Percentiles rank a stretch among this genome's conserved stretches.
phyloP scores from a whole-genome alignment of 371 early-diverging fungal genomes.

The Mucor velutinosus region DNA sequence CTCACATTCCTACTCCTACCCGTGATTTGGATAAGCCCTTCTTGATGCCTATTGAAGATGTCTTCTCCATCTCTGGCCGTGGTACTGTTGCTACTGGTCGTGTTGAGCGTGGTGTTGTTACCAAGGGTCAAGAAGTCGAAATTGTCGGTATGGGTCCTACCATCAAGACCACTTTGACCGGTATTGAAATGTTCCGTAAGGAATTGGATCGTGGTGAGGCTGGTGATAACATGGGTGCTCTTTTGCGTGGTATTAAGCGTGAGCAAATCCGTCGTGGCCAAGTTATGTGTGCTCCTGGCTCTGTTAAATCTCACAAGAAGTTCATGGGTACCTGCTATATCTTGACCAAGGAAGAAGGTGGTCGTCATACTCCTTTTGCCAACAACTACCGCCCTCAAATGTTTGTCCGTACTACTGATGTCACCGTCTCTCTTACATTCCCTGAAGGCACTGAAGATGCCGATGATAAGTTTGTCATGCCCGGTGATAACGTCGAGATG shows the following conservation, averaged over 20 bases:
- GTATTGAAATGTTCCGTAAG: conserved; percentile 99
- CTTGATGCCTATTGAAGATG: conserved; percentile 98
- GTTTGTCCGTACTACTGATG: conserved; percentile 94
- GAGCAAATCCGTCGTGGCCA: conserved; percentile 96
- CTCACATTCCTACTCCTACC: conserved; percentile 90
- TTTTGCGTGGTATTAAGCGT: conserved; percentile 96
- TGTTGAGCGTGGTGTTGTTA: conserved; percentile 95
- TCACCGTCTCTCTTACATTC: conserved; percentile 88
- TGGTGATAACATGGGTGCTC: conserved; percentile 97
- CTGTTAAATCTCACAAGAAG: conserved; percentile 91
- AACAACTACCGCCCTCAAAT: conserved; percentile 97
- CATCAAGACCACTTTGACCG: conserved; percentile 91
- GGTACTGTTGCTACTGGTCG: conserved; percentile 98
- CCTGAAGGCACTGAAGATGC: conserved; percentile 81
- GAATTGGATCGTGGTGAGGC: conserved; percentile 97
- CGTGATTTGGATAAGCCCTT: conserved; percentile 98
- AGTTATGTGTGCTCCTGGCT: conserved; percentile 90
- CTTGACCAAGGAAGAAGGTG: conserved; percentile 98
- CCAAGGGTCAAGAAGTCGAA: conserved; percentile 95
- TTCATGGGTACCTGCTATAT: conserved; percentile 92
- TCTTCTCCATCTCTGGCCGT: conserved; percentile 98
- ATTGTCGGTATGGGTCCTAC: conserved; percentile 92
- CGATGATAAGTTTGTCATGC: conserved; percentile 95
- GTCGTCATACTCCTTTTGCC: conserved; percentile 96
- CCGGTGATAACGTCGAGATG: conserved; percentile 95